Evolutionary conservation across 139 green algal genomes (phyloP).

Genomic region (Chloropicon primus): DNA sequence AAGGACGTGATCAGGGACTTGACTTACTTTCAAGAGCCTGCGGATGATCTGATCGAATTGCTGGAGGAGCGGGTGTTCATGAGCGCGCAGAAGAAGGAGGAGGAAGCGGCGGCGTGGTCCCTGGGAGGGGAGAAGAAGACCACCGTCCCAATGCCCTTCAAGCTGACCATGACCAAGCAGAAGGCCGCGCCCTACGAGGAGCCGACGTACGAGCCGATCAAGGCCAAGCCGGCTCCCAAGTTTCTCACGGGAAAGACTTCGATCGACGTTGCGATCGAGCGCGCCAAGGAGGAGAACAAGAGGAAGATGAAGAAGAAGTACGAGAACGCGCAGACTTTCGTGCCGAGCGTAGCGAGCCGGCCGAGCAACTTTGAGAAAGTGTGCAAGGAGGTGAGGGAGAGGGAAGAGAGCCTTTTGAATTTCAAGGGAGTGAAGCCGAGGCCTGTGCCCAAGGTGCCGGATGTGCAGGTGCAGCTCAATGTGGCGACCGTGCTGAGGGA

Average conservation of each 20-base stretch:
- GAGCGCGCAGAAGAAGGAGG: constrained; percentile 16
- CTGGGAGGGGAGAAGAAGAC: background rate
- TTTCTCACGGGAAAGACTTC: background rate
- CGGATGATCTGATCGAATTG: constrained; percentile 18
- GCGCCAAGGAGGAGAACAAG: constrained; percentile 1
- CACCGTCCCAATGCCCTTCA: constrained; percentile 44
- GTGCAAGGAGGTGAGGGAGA: constrained; percentile 33
- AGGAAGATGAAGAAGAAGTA: constrained; percentile 7
- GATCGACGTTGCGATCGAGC: background rate
- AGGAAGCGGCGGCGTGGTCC: background rate
- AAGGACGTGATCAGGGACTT: constrained; percentile 30
- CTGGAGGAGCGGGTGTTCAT: constrained; percentile 42
- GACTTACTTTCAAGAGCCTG: constrained; percentile 8
- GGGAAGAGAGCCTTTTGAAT: constrained; percentile 2
- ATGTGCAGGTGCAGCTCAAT: constrained; percentile 42
- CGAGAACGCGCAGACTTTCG: constrained; percentile 28
- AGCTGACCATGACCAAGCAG: constrained; percentile 36
- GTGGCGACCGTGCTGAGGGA: constrained; percentile 61
- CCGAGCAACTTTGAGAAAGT: constrained; percentile 45
- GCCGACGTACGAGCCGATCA: constrained; percentile 17
- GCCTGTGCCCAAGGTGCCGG: constrained; percentile 3
- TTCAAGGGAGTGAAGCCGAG: constrained; percentile 3
- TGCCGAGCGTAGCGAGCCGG: constrained; percentile 36
- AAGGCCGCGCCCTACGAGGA: constrained; percentile 42
- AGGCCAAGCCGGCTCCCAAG: constrained; percentile 21